Evolutionary conservation across 768 basidiomycete genomes (phyloP).

Genomic region (Tricholoma sp.): DNA sequence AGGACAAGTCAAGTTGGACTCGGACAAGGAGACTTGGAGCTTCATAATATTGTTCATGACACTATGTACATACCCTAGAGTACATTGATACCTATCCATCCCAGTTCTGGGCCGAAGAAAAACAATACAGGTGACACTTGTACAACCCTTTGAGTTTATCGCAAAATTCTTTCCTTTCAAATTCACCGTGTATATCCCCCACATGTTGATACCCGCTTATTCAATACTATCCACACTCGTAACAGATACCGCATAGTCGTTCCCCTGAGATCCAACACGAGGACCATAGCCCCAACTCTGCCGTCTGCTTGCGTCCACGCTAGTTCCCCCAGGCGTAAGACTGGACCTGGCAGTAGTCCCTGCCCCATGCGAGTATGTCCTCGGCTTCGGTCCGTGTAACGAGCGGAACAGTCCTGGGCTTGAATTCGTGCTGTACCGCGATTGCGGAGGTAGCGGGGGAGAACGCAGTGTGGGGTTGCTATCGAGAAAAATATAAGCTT

Average conservation of each 20-base stretch:
- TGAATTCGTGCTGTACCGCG: conserved; percentile 8
- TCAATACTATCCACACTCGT: background rate
- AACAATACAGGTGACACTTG: too few relatives aligned
- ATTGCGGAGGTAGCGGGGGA: conserved; percentile 12
- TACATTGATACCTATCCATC: background rate
- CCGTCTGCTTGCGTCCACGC: background rate
- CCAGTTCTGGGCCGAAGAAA: background rate
- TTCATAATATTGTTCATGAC: background rate
- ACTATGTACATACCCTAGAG: background rate
- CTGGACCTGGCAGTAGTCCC: conserved; percentile 2
- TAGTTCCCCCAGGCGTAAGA: background rate
- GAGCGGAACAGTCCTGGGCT: background rate
- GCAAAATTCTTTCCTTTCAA: background rate
- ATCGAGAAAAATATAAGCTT: background rate
- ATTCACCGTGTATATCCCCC: background rate
- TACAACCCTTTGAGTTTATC: too few relatives aligned
- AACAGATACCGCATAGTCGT: background rate
- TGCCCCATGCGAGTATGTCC: conserved; percentile 18
- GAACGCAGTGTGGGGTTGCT: conserved; percentile 20
- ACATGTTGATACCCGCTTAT: background rate
- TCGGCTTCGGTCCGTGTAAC: conserved; percentile 11
- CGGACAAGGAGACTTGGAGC: too few relatives aligned
- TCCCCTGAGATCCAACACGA: background rate
- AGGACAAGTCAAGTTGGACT: too few relatives aligned
- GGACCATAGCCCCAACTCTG: background rate